Percentiles rank a stretch among this genome's conserved stretches.
Evolutionary conservation across 1,139 yeast genomes (phyloP).

Genomic region (Yamadazyma atlantica): DNA sequence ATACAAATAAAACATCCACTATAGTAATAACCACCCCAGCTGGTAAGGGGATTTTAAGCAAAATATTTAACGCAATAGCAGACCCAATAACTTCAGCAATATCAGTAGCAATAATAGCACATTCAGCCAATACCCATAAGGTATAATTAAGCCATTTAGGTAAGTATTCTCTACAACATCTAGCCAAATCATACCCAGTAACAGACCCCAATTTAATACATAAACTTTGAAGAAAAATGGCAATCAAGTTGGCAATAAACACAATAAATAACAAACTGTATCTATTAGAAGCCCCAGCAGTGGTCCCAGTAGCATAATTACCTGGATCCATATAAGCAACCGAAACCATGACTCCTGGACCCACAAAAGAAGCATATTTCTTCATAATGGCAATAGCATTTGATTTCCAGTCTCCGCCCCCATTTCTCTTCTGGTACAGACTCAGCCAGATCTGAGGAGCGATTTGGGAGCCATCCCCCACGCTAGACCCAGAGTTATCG

Average conservation of each 20-base stretch:
- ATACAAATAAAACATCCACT: slow-evolving; percentile 68
- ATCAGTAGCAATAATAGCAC: slow-evolving; percentile 82
- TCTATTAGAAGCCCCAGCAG: slow-evolving; percentile 71
- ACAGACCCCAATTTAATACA: slow-evolving; percentile 79
- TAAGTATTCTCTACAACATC: slow-evolving; percentile 61
- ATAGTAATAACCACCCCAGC: slow-evolving; percentile 78
- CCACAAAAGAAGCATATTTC: slow-evolving; percentile 63
- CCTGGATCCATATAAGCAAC: slow-evolving; percentile 87
- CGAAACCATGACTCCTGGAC: slow-evolving; percentile 76
- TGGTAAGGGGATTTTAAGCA: slow-evolving; percentile 66
- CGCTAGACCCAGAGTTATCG: too few relatives aligned
- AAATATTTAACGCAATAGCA: slow-evolving; percentile 77
- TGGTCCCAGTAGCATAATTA: slow-evolving; percentile 75
- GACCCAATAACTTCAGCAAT: slow-evolving; percentile 86
- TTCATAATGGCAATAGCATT: slow-evolving; percentile 6
- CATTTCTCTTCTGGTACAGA: background rate
- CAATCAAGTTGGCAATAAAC: slow-evolving; percentile 65
- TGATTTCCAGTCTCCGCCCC: background rate
- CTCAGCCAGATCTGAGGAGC: too few relatives aligned
- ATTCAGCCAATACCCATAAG: slow-evolving; percentile 70
- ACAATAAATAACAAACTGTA: slow-evolving; percentile 67
- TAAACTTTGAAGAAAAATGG: slow-evolving; percentile 69
- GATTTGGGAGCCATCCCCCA: too few relatives aligned
- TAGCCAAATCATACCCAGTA: slow-evolving; percentile 75
- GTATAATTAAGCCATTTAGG: slow-evolving; percentile 59